These are phyloP conservation scores for Pontederia paniculata DNA, from an alignment of 176 grass and related monocot species.

Conservation along the genomic window DNA sequence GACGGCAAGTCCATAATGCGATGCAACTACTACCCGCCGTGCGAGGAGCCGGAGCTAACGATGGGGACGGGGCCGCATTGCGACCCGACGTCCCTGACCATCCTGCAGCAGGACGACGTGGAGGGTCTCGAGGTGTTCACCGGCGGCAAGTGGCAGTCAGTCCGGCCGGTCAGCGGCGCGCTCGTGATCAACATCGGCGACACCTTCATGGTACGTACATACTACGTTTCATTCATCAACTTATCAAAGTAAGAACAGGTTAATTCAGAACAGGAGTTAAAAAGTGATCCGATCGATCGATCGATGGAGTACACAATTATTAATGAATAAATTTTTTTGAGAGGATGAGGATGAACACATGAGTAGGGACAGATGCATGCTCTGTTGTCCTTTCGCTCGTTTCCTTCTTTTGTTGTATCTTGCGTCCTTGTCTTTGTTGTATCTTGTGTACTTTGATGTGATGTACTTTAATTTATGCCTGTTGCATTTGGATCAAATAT, in stretches of 20 bases:
- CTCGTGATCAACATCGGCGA: constrained; percentile 96
- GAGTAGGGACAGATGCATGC: too few species aligned
- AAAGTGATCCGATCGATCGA: too few species aligned
- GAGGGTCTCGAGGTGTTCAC: constrained; percentile 72
- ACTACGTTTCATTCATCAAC: too few species aligned
- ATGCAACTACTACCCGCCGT: constrained; percentile 90
- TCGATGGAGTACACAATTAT: too few species aligned
- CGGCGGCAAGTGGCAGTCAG: constrained; percentile 55
- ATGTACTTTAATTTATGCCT: too few species aligned
- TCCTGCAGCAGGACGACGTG: constrained; percentile 76
- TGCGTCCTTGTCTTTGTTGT: too few species aligned
- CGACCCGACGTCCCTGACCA: constrained; percentile 81
- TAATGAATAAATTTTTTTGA: too few species aligned
- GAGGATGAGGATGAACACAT: too few species aligned
- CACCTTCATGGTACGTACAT: constrained; percentile 73
- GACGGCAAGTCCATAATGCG: constrained; percentile 85
- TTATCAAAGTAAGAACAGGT: neutral
- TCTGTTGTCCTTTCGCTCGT: too few species aligned
- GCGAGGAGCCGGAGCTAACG: constrained; percentile 84
- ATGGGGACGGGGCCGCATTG: constrained; percentile 81
- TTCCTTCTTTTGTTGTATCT: too few species aligned
- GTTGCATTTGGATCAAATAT: neutral
- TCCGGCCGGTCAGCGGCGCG: constrained; percentile 52
- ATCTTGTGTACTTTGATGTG: too few species aligned
- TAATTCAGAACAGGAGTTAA: neutral